These are phyloP conservation scores for Penicillium sp. DNA, from an alignment of 2,329 filamentous ascomycete genomes.

Conservation along the genomic window DNA sequence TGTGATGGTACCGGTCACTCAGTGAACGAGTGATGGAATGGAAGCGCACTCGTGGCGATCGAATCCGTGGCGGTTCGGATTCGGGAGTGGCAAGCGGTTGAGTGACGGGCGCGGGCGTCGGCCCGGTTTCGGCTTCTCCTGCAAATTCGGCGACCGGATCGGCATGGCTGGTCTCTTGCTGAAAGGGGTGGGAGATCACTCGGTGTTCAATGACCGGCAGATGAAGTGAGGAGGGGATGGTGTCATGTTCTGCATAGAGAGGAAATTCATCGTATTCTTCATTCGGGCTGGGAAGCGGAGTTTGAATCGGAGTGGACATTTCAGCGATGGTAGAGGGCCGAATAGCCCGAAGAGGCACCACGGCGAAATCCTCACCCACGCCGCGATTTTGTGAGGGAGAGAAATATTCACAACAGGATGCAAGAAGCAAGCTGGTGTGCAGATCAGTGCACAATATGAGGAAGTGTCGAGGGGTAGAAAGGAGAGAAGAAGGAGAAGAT, in stretches of 20 bases:
- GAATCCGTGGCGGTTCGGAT: constrained; percentile 1
- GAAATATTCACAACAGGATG: background rate
- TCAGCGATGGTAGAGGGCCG: background rate
- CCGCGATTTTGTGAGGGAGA: background rate
- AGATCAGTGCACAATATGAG: background rate
- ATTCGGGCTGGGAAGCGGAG: constrained; percentile 18
- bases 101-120: background rate
- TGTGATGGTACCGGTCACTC: constrained; percentile 7
- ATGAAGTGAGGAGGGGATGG: background rate
- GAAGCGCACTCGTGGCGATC: constrained; percentile 20
- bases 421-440: too few relatives aligned
- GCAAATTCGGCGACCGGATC: background rate
- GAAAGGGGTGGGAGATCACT: constrained; percentile 12
- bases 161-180: constrained; percentile 11
- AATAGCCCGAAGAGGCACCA: background rate
- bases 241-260: constrained; percentile 3
- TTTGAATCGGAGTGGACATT: constrained; percentile 14
- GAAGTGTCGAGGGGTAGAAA: background rate
- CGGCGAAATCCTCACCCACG: background rate
- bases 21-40: constrained; percentile 14
- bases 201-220: constrained; percentile 16
- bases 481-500: background rate
- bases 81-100: background rate
- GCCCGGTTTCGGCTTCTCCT: background rate
- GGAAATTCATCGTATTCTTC: constrained; percentile 21